Conservation (phyloP, 129 eudicot species). For the Centaurea solstitialis region DNA sequence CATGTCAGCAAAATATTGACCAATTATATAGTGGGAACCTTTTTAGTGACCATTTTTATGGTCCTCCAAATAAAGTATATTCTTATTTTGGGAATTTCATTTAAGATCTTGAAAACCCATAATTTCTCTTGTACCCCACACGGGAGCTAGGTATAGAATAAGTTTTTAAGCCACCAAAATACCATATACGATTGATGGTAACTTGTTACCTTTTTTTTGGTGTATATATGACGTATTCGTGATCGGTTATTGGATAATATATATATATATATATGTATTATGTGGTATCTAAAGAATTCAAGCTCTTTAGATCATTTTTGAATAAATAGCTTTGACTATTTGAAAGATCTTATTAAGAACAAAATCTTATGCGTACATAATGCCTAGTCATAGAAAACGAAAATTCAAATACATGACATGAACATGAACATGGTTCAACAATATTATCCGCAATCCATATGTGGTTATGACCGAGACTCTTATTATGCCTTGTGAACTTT, state of each 20-base stretch:
- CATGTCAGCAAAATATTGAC: slow-evolving; percentile 34
- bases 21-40: slow-evolving; percentile 38
- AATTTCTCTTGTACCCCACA: slow-evolving; percentile 27
- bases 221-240: neutral
- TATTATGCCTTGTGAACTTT: neutral
- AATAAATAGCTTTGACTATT: too few relatives aligned
- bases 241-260: neutral
- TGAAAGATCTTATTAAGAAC: neutral
- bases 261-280: too few relatives aligned
- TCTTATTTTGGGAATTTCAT: slow-evolving; percentile 31
- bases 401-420: neutral
- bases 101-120: slow-evolving; percentile 15
- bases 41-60: slow-evolving; percentile 34
- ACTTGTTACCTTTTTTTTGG: neutral
- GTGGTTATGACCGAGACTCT: neutral
- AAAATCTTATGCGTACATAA: neutral
- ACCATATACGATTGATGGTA: neutral
- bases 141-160: slow-evolving; percentile 12
- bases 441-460: neutral
- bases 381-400: neutral
- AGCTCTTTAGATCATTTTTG: neutral
- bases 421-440: neutral
- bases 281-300: neutral
- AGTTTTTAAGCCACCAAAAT: neutral
- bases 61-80: slow-evolving; percentile 37